phyloP scores from a whole-genome alignment of 2,329 filamentous ascomycete species.

The Ascochyta pisi region DNA sequence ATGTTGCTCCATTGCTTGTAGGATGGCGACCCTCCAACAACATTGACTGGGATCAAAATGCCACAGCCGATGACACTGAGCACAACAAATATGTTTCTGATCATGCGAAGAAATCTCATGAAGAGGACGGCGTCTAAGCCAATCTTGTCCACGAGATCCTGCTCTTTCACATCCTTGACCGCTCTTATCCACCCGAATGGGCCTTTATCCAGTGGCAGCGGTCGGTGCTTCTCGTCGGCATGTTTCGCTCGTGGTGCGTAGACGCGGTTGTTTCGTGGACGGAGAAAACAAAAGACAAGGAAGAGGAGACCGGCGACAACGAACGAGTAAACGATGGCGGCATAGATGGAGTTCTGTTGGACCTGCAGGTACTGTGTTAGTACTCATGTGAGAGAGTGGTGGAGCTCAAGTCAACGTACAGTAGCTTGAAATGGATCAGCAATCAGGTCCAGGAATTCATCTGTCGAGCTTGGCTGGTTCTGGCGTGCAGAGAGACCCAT shows the following conservation, averaged over 20 bases:
- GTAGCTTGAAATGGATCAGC: conserved; percentile 49
- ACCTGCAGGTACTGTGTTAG: conserved; percentile 52
- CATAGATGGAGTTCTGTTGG: conserved; percentile 71
- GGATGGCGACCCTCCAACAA: conserved; percentile 51
- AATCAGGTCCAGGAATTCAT: conserved; percentile 51
- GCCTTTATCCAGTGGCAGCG: conserved; percentile 83
- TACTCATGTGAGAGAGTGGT: background rate
- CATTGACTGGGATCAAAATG: conserved; percentile 82
- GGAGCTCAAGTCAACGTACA: conserved; percentile 20
- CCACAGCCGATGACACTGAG: conserved; percentile 74
- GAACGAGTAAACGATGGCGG: conserved; percentile 80
- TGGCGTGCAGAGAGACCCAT: conserved; percentile 25
- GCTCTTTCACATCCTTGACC: conserved; percentile 76
- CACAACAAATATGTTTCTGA: conserved; percentile 84
- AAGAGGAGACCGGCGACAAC: conserved; percentile 76
- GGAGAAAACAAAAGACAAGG: conserved; percentile 83
- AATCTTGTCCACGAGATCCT: conserved; percentile 77
- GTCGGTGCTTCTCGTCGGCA: conserved; percentile 87
- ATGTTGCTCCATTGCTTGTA: conserved; percentile 39
- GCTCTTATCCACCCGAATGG: conserved; percentile 85
- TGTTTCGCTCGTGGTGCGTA: conserved; percentile 95
- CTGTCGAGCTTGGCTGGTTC: conserved; percentile 27
- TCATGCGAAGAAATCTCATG: conserved; percentile 85
- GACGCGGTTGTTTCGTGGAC: conserved; percentile 87
- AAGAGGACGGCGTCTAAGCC: conserved; percentile 93